A percentile compares a stretch with the other conserved stretches of the same genome.
These are phyloP conservation scores for Microcos paniculata DNA, from an alignment of 345 rosid genomes.

Conservation along the genomic window DNA sequence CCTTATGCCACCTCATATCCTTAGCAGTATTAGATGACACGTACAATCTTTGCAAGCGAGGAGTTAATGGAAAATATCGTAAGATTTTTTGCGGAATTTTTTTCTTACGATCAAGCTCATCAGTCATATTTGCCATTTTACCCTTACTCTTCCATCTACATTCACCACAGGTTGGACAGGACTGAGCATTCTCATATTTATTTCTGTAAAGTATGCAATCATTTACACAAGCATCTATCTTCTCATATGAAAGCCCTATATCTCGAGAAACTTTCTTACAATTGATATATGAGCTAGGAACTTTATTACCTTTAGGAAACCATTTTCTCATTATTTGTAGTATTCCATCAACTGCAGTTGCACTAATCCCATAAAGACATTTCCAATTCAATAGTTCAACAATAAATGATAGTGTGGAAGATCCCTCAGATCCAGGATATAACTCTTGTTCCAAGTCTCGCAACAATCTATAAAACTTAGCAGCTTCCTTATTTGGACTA, in stretches of 20 bases:
- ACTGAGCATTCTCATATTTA: neutral
- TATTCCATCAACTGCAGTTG: neutral
- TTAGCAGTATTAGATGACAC: neutral
- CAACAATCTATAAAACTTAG: neutral
- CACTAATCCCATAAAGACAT: neutral
- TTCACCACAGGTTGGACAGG: neutral
- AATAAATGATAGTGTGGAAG: neutral
- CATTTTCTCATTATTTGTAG: neutral
- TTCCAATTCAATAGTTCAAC: neutral
- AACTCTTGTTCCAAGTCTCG: neutral
- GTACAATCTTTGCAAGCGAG: neutral
- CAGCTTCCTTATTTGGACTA: too few relatives aligned
- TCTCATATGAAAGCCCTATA: neutral
- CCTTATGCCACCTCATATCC: neutral
- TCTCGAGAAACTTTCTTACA: neutral
- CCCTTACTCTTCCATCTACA: neutral
- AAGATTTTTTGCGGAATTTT: neutral
- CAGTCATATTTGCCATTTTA: neutral
- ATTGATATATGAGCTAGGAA: neutral
- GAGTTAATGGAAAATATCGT: neutral
- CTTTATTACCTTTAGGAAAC: neutral
- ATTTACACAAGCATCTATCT: neutral
- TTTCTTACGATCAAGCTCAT: neutral
- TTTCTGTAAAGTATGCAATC: neutral
- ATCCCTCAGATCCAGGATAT: neutral